Percentiles rank a stretch among this genome's conserved stretches.
Evolutionary conservation across 768 basidiomycete genomes (phyloP).

Genomic region (Pluteus cervinus): DNA sequence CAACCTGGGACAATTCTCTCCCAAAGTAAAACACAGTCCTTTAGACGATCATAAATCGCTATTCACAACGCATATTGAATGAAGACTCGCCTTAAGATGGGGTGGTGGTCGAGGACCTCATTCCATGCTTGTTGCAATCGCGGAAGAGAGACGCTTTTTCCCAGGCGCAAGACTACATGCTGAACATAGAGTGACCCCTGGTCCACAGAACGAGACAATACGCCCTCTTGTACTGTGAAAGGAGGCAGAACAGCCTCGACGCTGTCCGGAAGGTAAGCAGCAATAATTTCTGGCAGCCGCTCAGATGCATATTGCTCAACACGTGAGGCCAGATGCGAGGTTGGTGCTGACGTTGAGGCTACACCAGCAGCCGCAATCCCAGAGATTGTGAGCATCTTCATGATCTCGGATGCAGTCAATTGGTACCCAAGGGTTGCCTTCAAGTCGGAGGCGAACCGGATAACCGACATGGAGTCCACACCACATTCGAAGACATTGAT

Average conservation of each 20-base stretch:
- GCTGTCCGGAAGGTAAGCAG: constrained; percentile 8
- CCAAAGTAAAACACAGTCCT: constrained; percentile 28
- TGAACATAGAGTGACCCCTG: constrained; percentile 36
- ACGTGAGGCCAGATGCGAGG: neutral
- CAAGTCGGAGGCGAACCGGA: constrained; percentile 21
- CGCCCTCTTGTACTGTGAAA: constrained; percentile 42
- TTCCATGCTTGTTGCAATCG: constrained; percentile 29
- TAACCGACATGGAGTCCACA: constrained; percentile 24
- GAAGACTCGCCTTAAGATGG: constrained; percentile 20
- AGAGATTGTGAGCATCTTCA: constrained; percentile 20
- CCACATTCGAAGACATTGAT: constrained; percentile 26
- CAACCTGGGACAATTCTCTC: constrained; percentile 20
- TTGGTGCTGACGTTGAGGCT: neutral
- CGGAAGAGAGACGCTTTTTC: constrained; percentile 12
- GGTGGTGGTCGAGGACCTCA: constrained; percentile 16
- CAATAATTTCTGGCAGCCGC: constrained; percentile 11
- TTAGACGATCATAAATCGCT: constrained; percentile 1
- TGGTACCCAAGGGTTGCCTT: constrained; percentile 12
- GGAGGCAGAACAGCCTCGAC: constrained; percentile 30
- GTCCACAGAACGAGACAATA: constrained; percentile 34
- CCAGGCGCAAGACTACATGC: constrained; percentile 30
- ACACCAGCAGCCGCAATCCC: constrained; percentile 15
- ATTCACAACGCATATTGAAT: neutral
- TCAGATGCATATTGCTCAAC: too few species aligned
- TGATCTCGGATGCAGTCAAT: constrained; percentile 21